phyloP scores from a whole-genome alignment of 768 basidiomycete species.

The Mycena indigotica region DNA sequence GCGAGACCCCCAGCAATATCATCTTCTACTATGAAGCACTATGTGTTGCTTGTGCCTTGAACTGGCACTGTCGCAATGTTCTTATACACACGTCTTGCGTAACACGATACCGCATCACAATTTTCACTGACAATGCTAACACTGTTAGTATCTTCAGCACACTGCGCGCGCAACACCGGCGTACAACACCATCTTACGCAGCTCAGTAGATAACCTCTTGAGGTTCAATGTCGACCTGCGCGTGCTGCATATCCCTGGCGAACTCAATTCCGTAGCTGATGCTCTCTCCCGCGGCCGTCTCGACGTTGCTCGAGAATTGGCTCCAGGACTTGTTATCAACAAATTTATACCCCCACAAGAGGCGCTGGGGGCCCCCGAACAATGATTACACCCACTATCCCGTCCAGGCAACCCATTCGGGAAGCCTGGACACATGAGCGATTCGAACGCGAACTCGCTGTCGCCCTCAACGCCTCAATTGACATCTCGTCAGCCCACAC shows the following conservation, averaged over 20 bases:
- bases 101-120: conserved; percentile 1
- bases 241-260: conserved; percentile 26
- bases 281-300: conserved; percentile 27
- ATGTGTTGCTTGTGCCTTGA: conserved; percentile 19
- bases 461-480: conserved; percentile 28
- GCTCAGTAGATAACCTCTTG: conserved; percentile 19
- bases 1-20: not conserved
- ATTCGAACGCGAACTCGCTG: conserved; percentile 29
- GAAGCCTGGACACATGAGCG: conserved; percentile 37
- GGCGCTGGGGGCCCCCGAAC: conserved; percentile 30
- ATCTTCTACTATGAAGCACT: conserved; percentile 34
- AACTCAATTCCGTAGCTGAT: conserved; percentile 30
- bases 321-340: conserved; percentile 8
- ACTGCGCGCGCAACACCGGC: not conserved
- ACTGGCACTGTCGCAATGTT: not conserved
- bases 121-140: conserved; percentile 30
- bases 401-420: conserved; percentile 34
- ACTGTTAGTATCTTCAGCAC: conserved; percentile 26
- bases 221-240: conserved; percentile 20
- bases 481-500: conserved; percentile 19
- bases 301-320: not conserved
- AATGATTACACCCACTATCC: conserved; percentile 19
- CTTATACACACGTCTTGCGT: too few species aligned
- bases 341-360: conserved; percentile 28
- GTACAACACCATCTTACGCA: conserved; percentile 25